Percentiles rank a stretch among this genome's conserved stretches.
These are phyloP conservation scores for Pseudogymnoascus sp. DNA, from an alignment of 2,329 filamentous ascomycete genomes.

Conservation along the genomic window DNA sequence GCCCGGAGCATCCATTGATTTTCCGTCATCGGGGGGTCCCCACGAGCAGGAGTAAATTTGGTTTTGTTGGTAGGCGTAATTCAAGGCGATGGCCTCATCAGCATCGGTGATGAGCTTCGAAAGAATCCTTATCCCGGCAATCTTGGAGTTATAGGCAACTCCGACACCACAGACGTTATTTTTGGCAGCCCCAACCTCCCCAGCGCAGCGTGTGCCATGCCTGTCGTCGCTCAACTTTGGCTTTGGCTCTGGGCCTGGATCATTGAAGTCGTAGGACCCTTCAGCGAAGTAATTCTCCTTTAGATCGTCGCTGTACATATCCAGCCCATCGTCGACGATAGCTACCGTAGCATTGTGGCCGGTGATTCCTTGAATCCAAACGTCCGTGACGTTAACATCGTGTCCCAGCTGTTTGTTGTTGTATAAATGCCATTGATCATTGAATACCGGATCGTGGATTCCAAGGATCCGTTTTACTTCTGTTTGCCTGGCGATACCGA, in stretches of 20 bases:
- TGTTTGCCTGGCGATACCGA: conserved; percentile 50
- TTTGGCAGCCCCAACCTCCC: conserved; percentile 84
- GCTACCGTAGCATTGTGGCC: conserved; percentile 84
- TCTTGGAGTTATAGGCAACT: conserved; percentile 84
- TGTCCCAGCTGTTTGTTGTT: conserved; percentile 76
- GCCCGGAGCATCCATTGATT: conserved; percentile 88
- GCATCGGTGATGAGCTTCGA: conserved; percentile 85
- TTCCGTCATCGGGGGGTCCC: conserved; percentile 91
- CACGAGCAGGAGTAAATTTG: conserved; percentile 98
- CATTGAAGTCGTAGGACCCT: conserved; percentile 96
- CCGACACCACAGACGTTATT: conserved; percentile 95
- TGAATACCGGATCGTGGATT: conserved; percentile 86
- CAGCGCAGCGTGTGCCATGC: conserved; percentile 90
- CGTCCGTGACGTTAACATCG: conserved; percentile 90
- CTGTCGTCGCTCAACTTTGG: conserved; percentile 78
- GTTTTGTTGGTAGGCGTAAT: conserved; percentile 85
- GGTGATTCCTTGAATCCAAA: conserved; percentile 87
- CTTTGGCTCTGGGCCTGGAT: conserved; percentile 68
- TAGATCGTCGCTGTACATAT: conserved; percentile 90
- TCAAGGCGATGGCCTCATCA: conserved; percentile 87
- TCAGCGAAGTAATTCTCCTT: conserved; percentile 89
- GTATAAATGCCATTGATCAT: conserved; percentile 90
- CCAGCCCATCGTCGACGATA: conserved; percentile 91
- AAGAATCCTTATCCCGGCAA: conserved; percentile 87
- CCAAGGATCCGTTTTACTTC: conserved; percentile 58